Conservation (phyloP, 2,329 filamentous ascomycete genomes). For the Colletotrichum coccodes region DNA sequence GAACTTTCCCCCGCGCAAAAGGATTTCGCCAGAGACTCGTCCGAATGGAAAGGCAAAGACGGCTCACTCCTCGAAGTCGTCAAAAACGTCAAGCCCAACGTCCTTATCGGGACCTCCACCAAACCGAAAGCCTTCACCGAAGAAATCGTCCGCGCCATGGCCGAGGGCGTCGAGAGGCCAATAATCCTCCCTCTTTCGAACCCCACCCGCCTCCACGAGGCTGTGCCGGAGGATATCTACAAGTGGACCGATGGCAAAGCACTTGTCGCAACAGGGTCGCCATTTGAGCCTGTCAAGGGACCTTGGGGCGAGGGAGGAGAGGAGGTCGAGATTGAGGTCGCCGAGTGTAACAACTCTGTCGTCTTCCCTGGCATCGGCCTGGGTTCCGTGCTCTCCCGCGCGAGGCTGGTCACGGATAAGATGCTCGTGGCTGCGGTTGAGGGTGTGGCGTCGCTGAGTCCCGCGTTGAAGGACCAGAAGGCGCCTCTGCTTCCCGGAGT, state of each 20-base stretch:
- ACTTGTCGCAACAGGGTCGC: constrained; percentile 84
- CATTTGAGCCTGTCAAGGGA: constrained; percentile 78
- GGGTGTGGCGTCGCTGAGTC: constrained; percentile 76
- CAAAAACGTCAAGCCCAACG: constrained; percentile 78
- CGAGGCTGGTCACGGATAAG: constrained; percentile 74
- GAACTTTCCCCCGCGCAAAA: constrained; percentile 75
- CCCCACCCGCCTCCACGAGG: constrained; percentile 86
- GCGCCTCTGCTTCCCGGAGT: constrained; percentile 82
- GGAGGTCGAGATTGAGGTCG: constrained; percentile 60
- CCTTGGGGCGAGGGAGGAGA: constrained; percentile 60
- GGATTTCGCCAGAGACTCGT: constrained; percentile 71
- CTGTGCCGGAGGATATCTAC: constrained; percentile 78
- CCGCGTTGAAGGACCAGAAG: constrained; percentile 71
- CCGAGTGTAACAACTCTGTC: constrained; percentile 90
- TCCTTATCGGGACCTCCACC: constrained; percentile 87
- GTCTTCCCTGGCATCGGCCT: constrained; percentile 89
- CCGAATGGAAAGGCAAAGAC: constrained; percentile 70
- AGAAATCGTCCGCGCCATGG: constrained; percentile 80
- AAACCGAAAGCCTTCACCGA: constrained; percentile 80
- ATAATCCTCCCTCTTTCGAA: constrained; percentile 86
- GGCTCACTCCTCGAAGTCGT: constrained; percentile 74
- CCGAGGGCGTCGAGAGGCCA: constrained; percentile 76
- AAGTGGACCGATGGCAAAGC: constrained; percentile 82
- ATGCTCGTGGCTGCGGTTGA: constrained; percentile 86
- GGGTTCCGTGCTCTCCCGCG: constrained; percentile 77